phyloP scores from a whole-genome alignment of 768 basidiomycete genomes.

The Mycena kentingensis region DNA sequence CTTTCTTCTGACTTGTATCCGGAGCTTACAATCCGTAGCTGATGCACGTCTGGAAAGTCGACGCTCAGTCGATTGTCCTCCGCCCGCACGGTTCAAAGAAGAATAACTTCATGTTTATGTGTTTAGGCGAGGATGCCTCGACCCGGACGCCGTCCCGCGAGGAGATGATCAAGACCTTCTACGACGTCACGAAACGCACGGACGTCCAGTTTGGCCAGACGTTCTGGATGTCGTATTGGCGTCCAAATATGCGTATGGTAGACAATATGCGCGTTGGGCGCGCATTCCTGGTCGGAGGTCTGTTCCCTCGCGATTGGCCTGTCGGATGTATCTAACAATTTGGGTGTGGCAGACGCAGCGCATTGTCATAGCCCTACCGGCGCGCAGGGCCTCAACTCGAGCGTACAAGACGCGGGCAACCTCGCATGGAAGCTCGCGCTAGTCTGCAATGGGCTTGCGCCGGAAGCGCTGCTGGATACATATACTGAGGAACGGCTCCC shows the following conservation, averaged over 20 bases:
- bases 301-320: neutral
- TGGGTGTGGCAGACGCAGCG: conserved; percentile 44
- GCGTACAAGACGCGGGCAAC: conserved; percentile 44
- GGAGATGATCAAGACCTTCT: conserved; percentile 32
- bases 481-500: conserved; percentile 49
- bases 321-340: neutral
- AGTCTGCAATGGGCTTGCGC: conserved; percentile 39
- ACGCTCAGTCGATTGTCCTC: neutral
- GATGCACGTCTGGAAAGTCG: conserved; percentile 29
- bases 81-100: neutral
- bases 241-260: conserved; percentile 53
- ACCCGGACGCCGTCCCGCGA: conserved; percentile 22
- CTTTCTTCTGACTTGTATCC: neutral
- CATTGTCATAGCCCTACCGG: conserved; percentile 49
- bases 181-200: conserved; percentile 26
- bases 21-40: no score
- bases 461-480: conserved; percentile 38
- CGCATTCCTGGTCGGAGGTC: conserved; percentile 54
- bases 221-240: conserved; percentile 28
- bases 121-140: conserved; percentile 5
- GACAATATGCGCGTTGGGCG: conserved; percentile 42
- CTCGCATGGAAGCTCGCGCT: conserved; percentile 49
- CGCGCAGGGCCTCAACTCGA: conserved; percentile 44
- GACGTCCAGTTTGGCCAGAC: conserved; percentile 36
- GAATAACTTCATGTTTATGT: conserved; percentile 6